A percentile compares a stretch with the other conserved stretches of the same genome.
Conservation (phyloP, 805 yeast genomes). For the Tetrapisispora fleetii region DNA sequence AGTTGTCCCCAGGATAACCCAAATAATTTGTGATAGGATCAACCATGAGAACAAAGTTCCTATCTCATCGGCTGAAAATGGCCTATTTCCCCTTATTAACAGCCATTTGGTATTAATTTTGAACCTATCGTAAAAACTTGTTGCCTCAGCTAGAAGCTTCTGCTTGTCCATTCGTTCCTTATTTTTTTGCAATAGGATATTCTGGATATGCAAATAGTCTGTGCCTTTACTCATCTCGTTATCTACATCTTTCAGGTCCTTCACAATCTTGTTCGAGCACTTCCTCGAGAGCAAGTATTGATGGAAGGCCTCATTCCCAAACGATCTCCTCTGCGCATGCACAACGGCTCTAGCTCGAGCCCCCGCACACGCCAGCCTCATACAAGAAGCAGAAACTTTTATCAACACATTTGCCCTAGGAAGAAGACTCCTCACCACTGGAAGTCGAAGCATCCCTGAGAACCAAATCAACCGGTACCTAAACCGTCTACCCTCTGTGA, state of each 20-base stretch:
- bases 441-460: neutral
- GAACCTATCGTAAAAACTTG: conserved; percentile 26
- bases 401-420: neutral
- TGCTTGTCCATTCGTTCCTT: conserved; percentile 4
- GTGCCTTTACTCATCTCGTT: conserved; percentile 14
- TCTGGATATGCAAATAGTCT: conserved; percentile 11
- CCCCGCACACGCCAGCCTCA: neutral
- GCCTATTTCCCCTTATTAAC: conserved; percentile 64
- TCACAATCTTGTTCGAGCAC: neutral
- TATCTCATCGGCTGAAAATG: conserved; percentile 80
- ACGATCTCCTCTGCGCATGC: neutral
- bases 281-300: neutral
- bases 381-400: neutral
- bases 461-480: neutral
- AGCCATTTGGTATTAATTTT: conserved; percentile 64
- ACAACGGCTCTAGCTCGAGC: neutral
- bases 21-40: conserved; percentile 69
- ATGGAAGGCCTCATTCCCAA: neutral
- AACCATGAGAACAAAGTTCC: conserved; percentile 87
- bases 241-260: neutral
- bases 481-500: too few relatives aligned
- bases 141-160: conserved; percentile 4
- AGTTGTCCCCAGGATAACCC: conserved; percentile 79
- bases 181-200: conserved; percentile 5
- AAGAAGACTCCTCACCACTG: neutral